Conservation (phyloP, 257 asterid species). For the Nicotiana knightiana region DNA sequence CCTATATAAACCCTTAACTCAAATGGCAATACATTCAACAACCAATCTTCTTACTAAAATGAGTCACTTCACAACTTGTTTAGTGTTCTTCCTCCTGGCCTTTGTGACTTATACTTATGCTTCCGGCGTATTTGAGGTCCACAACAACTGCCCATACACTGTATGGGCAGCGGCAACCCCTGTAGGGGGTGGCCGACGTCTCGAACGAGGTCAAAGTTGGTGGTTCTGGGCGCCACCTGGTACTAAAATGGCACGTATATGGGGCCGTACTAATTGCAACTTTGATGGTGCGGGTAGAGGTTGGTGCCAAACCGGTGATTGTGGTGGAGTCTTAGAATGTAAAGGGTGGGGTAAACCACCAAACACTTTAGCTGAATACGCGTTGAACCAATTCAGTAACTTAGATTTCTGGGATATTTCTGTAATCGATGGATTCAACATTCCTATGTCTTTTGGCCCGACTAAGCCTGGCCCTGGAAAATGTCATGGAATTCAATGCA, state of each 20-base stretch:
- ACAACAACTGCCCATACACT: slow-evolving; percentile 24
- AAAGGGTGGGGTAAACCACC: slow-evolving; percentile 36
- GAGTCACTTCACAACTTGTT: not conserved
- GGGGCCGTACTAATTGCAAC: slow-evolving; percentile 66
- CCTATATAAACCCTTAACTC: not conserved
- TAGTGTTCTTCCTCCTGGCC: slow-evolving; percentile 1
- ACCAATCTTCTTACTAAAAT: not conserved
- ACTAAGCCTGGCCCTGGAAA: slow-evolving; percentile 21
- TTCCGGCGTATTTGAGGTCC: slow-evolving; percentile 19
- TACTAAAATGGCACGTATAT: slow-evolving; percentile 31
- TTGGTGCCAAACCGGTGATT: slow-evolving; percentile 55
- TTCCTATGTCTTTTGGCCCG: slow-evolving; percentile 46
- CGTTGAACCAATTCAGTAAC: slow-evolving; percentile 37
- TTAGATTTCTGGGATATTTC: slow-evolving; percentile 52
- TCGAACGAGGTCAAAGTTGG: slow-evolving; percentile 31
- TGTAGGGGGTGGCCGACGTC: slow-evolving; percentile 15
- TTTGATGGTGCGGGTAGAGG: slow-evolving; percentile 48
- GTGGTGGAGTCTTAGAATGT: slow-evolving; percentile 45
- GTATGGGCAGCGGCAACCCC: slow-evolving; percentile 34
- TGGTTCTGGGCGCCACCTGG: slow-evolving; percentile 23
- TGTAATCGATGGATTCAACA: slow-evolving; percentile 52
- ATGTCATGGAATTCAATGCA: slow-evolving; percentile 37
- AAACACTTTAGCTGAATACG: slow-evolving; percentile 48
- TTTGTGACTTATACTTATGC: slow-evolving; percentile 9
- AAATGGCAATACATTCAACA: not conserved